Percentiles rank a stretch among this genome's conserved stretches.
Evolutionary conservation across 352 stramenopile genomes (phyloP).

Genomic region (Phytophthora megakarya): DNA sequence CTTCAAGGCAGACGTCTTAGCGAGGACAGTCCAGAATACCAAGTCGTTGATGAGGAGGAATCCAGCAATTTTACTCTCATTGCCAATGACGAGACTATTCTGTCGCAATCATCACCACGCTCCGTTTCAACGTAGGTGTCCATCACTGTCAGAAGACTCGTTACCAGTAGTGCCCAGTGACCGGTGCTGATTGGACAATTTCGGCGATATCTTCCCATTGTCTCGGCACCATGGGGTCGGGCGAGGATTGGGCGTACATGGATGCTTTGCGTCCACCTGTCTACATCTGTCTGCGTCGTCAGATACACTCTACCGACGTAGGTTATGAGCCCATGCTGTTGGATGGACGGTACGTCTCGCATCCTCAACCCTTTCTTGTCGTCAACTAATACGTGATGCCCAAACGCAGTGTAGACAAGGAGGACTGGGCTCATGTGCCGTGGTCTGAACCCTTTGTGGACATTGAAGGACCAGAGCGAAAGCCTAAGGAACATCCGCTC

Average conservation of each 20-base stretch:
- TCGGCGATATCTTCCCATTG: neutral
- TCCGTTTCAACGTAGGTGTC: constrained; percentile 11
- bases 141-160: no score
- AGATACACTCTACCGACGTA: constrained; percentile 21
- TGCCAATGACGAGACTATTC: constrained; percentile 9
- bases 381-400: neutral
- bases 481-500: constrained; percentile 47
- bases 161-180: no score
- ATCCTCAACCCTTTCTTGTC: neutral
- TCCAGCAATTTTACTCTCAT: neutral
- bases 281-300: constrained; percentile 73
- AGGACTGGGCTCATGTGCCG: constrained; percentile 65
- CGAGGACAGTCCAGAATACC: constrained; percentile 30
- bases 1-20: constrained; percentile 49
- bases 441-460: constrained; percentile 81
- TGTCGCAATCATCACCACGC: constrained; percentile 7
- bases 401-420: constrained; percentile 55
- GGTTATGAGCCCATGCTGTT: constrained; percentile 46
- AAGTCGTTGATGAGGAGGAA: constrained; percentile 26
- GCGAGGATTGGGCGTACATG: constrained; percentile 52
- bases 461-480: constrained; percentile 62
- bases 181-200: constrained; percentile 2
- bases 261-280: constrained; percentile 62
- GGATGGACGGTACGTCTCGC: constrained; percentile 48
- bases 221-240: constrained; percentile 18